Evolutionary conservation across 345 rosid genomes (phyloP).

Genomic region (Pugionium cornutum): DNA sequence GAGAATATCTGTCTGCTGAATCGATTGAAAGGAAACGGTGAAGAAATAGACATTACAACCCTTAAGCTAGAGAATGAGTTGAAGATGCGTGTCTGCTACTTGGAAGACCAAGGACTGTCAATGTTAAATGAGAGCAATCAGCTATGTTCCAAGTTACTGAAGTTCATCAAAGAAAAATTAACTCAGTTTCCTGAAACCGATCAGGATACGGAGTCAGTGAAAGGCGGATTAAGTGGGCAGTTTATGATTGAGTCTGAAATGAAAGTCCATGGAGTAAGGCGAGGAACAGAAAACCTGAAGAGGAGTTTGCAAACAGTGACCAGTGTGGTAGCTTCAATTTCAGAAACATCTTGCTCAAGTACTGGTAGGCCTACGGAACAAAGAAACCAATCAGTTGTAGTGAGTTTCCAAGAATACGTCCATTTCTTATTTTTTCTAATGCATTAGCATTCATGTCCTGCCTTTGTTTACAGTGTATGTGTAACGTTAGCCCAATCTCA

Average conservation of each 20-base stretch:
- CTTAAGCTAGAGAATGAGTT: slow-evolving; percentile 77
- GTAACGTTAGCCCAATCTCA: slow-evolving; percentile 29
- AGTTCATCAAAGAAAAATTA: slow-evolving; percentile 56
- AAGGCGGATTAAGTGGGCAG: slow-evolving; percentile 59
- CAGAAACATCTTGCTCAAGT: slow-evolving; percentile 36
- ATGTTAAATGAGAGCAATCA: slow-evolving; percentile 63
- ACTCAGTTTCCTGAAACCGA: slow-evolving; percentile 50
- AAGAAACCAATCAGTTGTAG: slow-evolving; percentile 57
- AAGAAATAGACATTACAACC: slow-evolving; percentile 54
- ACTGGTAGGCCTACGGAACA: slow-evolving; percentile 37
- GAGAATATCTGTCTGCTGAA: slow-evolving; percentile 80
- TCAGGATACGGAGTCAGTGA: slow-evolving; percentile 40
- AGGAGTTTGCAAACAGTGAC: slow-evolving; percentile 74
- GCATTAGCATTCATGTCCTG: not conserved
- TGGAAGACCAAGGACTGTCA: slow-evolving; percentile 80
- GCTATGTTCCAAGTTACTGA: slow-evolving; percentile 65
- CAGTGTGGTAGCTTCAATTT: slow-evolving; percentile 45
- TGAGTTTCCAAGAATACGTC: slow-evolving; percentile 38
- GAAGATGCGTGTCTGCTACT: slow-evolving; percentile 54
- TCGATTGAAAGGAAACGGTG: slow-evolving; percentile 64
- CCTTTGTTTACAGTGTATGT: slow-evolving; percentile 10
- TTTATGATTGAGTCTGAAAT: slow-evolving; percentile 72
- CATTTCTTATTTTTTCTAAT: not conserved
- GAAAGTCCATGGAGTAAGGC: slow-evolving; percentile 69
- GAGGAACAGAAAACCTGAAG: slow-evolving; percentile 64